phyloP scores from a whole-genome alignment of 2,329 filamentous ascomycete genomes.

The Aspergillus brasiliensis region DNA sequence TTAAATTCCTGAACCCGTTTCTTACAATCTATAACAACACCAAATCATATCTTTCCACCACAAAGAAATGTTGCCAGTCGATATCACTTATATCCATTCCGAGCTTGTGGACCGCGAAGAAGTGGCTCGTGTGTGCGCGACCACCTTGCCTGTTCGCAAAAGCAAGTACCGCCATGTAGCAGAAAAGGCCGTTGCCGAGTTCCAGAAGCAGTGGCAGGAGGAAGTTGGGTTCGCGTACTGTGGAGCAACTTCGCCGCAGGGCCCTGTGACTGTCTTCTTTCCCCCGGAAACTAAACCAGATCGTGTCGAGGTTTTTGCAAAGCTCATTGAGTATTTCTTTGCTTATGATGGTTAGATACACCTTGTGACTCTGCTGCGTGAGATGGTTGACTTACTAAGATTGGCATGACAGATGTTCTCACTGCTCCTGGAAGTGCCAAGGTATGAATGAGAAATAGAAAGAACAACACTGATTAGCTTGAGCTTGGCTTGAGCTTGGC shows the following conservation, averaged over 20 bases:
- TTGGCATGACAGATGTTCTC: not conserved
- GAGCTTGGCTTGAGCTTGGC: too few species aligned
- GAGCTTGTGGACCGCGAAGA: not conserved
- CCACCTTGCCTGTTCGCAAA: not conserved
- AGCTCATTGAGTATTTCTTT: not conserved
- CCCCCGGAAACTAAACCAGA: not conserved
- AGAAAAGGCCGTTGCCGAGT: not conserved
- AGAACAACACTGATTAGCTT: too few species aligned
- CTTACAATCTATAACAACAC: too few species aligned
- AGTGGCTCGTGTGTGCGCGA: not conserved
- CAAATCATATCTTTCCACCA: too few species aligned
- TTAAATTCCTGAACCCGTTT: too few species aligned
- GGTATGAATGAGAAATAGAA: not conserved
- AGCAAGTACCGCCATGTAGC: not conserved
- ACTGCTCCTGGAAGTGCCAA: not conserved
- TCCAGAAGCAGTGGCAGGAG: not conserved
- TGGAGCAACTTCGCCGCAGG: not conserved
- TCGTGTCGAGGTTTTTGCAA: not conserved
- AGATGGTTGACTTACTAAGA: too few species aligned
- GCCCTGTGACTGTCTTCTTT: not conserved
- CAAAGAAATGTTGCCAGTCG: too few species aligned
- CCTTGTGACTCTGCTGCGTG: too few species aligned
- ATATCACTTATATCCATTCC: not conserved
- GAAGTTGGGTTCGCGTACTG: not conserved
- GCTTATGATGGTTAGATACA: not conserved